A percentile compares a stretch with the other conserved stretches of the same genome.
phyloP scores from a whole-genome alignment of 73 alveolate genomes.

The Uronychia binucleata region DNA sequence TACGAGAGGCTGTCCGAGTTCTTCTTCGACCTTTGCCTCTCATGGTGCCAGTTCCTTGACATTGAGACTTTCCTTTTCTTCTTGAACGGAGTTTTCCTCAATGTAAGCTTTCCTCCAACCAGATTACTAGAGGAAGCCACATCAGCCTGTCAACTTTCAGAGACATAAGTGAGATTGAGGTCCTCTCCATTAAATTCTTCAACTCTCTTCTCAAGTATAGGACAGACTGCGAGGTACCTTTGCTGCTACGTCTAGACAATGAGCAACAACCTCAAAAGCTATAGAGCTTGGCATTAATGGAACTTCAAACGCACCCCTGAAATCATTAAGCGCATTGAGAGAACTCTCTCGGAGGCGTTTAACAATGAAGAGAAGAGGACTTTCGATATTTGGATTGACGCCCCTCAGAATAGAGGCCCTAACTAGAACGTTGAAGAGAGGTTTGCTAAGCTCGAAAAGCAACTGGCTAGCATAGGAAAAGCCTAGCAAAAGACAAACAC shows the following conservation, averaged over 20 bases:
- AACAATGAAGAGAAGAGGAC: constrained; percentile 49
- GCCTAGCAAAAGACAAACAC: constrained; percentile 32
- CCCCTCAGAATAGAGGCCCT: constrained; percentile 21
- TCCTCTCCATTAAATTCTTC: constrained; percentile 66
- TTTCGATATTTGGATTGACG: constrained; percentile 61
- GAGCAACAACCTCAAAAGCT: neutral
- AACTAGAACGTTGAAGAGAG: constrained; percentile 34
- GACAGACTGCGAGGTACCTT: constrained; percentile 39
- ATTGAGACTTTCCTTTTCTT: constrained; percentile 68
- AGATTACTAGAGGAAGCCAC: constrained; percentile 62
- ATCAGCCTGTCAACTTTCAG: constrained; percentile 48
- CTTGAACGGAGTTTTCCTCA: constrained; percentile 66
- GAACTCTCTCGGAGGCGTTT: constrained; percentile 30
- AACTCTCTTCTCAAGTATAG: constrained; percentile 49
- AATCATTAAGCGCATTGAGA: constrained; percentile 42
- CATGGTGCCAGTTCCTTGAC: constrained; percentile 71
- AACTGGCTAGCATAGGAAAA: constrained; percentile 29
- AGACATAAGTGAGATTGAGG: constrained; percentile 50
- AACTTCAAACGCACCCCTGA: constrained; percentile 46
- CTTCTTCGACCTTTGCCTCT: constrained; percentile 74
- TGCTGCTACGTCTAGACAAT: neutral
- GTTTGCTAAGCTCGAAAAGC: constrained; percentile 58
- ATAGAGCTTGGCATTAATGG: constrained; percentile 53
- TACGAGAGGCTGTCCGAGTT: constrained; percentile 68
- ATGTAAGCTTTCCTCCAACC: neutral